A percentile compares a stretch with the other conserved stretches of the same genome.
phyloP scores from a whole-genome alignment of 148 eudicot species.

The Polygonum aviculare region DNA sequence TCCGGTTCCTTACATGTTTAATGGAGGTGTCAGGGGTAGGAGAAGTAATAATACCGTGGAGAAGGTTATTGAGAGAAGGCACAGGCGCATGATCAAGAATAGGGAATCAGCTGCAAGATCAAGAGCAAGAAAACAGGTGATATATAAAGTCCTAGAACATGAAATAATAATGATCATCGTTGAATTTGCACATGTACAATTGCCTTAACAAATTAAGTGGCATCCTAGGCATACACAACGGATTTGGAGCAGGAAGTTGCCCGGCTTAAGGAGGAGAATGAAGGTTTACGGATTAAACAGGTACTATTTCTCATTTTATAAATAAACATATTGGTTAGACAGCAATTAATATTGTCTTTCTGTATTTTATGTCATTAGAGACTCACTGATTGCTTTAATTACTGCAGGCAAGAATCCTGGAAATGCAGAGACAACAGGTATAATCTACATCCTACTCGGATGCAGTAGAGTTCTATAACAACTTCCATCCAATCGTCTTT shows the following conservation, averaged over 20 bases:
- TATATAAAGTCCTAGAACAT: too few relatives aligned
- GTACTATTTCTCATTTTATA: constrained; percentile 17
- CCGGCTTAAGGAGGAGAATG: constrained; percentile 66
- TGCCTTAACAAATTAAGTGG: background rate
- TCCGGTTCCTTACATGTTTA: constrained; percentile 72
- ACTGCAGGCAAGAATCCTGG: constrained; percentile 64
- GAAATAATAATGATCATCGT: too few relatives aligned
- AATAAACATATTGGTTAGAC: background rate
- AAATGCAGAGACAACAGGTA: constrained; percentile 91
- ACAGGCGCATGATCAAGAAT: constrained; percentile 91
- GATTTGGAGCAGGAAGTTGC: constrained; percentile 84
- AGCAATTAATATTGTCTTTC: background rate
- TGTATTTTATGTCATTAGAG: background rate
- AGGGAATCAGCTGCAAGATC: constrained; percentile 96
- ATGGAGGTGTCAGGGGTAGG: constrained; percentile 65
- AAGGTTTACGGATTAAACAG: constrained; percentile 63
- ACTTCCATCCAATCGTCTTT: background rate
- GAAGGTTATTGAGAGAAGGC: constrained; percentile 90
- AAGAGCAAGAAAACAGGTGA: constrained; percentile 94
- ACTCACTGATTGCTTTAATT: background rate
- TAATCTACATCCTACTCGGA: background rate
- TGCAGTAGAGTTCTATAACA: background rate
- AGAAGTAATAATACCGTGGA: constrained; percentile 49
- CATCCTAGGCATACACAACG: constrained; percentile 69
- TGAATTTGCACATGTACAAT: background rate